Base-by-base conservation (phyloP, 306 rosid genomes). In the Prunus fruticosa region DNA sequence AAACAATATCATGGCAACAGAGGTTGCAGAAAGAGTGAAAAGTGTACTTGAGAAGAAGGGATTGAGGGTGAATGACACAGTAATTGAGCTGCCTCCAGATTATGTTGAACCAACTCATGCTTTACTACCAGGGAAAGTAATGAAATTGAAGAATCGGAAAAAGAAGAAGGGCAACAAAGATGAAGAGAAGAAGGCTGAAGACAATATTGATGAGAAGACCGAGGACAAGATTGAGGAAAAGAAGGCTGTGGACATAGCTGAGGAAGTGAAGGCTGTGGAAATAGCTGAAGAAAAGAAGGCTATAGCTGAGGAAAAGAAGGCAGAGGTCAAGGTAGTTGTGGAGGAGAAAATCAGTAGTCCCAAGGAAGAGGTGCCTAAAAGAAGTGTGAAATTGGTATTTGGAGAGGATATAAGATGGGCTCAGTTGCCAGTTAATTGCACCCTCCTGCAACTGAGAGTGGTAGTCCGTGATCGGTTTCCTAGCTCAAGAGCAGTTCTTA, bases 341-440 rank as follows among this genome's bases (percentile, higher is more conserved):
- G 93, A 89, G 81, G 97, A 85, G 78, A 81, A 79, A 74, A 67
- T 85, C 64, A 75, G 77, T 8, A 78, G 54, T 45, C 69, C 67
- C 51, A 85, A 30, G 71, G 89, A 89, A 81, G 89, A 79, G 60
- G 57, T 76, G 64, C 83, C 87, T 9, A 89, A 80, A 83, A 92
- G 82, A 81, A 64, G 83, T 83, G 91, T 82, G 67, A 94, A 94
- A 80, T 84, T 94, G 86, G 84, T 94, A 76, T 92, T 87, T 64
- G 96, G 96, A 32, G 96, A 94, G 80, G 98, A 94, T 76, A 92
- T 94, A 64, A 89, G 98, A 76, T 86, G 88, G 76, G 95, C 95
- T 72, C 89, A 89, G 51, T 56, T 94, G 72, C 96, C 95, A 18
- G 67, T 68, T 65, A 84, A 90, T 77, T 94, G 96, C 86, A 89